Base-by-base conservation (phyloP, 495 filamentous ascomycete species). In the Penicillium paradoxum region DNA sequence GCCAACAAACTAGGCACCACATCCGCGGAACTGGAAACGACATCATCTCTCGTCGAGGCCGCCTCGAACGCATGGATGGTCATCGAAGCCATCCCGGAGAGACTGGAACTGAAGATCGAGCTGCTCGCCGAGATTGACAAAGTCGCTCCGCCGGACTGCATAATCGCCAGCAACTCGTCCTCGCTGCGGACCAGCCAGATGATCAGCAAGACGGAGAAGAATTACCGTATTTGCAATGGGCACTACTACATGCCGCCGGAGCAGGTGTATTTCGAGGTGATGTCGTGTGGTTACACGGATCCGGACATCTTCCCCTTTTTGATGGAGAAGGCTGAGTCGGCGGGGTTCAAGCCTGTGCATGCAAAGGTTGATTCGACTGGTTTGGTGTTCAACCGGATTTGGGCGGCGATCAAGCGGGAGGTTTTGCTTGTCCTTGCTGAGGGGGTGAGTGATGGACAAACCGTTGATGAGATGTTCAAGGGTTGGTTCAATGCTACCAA, bases 381-480 rank as follows among this genome's bases (percentile, higher is more conserved):
- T 1, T 67, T 79, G 54, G 73, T 78, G 11, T 73, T 76, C 53
- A 77, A 78, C 55, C 73, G 78, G 0, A 64, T 81, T 21, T 79
- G 77, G 74, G 78, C 73, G 0, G 71, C 71, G 6, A 71, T 78
- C 54, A 79, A 80, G 61, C 63, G 77, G 13, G 78, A 80, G 49
- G 62, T 59, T 18, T 42, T 80, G 45, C 59, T 66, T 34, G 67
- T 78, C 1, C 45, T 81, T 18, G 59, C 70, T 8, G 76, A 80
- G 32, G 75, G 73, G 0, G 69, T 77, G 2, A 73, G 65, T 5
- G 61, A 56, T 47, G 73, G 67, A 1, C 59, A 49, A 9, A 72
- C 74, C 1, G 58, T 77, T 34, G 75, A 79, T 56, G 63, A 62
- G 0, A 65, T 80, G 55, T 79, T 74, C 38, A 64, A 61, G 25